These are phyloP conservation scores for Prunus mira DNA, from an alignment of 306 rosid genomes.

Conservation along the genomic window DNA sequence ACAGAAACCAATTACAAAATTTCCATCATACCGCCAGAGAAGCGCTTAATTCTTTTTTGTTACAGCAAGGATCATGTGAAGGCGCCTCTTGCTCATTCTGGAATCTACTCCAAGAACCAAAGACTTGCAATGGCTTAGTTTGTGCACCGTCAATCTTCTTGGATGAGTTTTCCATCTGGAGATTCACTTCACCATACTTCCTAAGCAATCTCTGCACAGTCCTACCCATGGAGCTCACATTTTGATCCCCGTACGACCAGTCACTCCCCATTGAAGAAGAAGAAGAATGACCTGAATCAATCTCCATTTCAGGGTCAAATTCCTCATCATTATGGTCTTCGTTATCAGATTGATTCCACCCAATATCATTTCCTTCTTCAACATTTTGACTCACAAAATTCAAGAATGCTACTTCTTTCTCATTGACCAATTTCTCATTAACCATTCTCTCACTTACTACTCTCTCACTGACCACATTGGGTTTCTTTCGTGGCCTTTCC, in stretches of 20 bases:
- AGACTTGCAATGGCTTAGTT: background rate
- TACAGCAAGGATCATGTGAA: constrained; percentile 29
- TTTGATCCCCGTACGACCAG: background rate
- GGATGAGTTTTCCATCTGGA: background rate
- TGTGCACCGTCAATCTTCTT: background rate
- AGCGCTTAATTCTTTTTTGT: constrained; percentile 55
- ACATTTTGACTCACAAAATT: background rate
- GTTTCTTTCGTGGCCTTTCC: background rate
- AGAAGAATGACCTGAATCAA: background rate
- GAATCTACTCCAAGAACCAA: constrained; percentile 3
- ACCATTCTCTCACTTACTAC: background rate
- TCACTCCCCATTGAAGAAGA: background rate
- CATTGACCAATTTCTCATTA: background rate
- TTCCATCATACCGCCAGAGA: constrained; percentile 43
- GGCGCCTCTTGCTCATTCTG: constrained; percentile 38
- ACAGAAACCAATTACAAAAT: constrained; percentile 2
- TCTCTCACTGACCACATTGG: background rate
- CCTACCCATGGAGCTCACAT: background rate
- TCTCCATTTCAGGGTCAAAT: constrained; percentile 6
- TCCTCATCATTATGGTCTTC: background rate
- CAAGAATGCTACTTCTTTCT: constrained; percentile 2
- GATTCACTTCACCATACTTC: constrained; percentile 5
- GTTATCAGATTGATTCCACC: background rate
- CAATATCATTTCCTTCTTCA: background rate
- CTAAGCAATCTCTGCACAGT: constrained; percentile 6